Evolutionary conservation across 176 grass and related monocot genomes (phyloP).

Genomic region (Musa acuminata): DNA sequence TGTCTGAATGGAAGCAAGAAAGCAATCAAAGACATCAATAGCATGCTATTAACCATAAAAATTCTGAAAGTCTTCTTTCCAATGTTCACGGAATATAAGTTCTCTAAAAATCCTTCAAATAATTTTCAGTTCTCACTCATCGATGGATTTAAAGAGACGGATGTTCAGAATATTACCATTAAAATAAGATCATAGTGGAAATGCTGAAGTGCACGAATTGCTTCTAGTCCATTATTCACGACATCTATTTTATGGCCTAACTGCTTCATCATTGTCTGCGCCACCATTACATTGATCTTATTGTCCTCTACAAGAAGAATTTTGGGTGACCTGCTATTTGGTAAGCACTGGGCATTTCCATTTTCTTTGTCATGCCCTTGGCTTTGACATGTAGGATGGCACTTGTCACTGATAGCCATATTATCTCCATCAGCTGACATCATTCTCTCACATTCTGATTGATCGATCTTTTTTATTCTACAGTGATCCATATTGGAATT

Average conservation of each 20-base stretch:
- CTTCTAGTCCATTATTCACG: constrained; percentile 78
- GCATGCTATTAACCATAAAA: too few species aligned
- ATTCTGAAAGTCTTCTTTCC: background rate
- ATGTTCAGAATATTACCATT: constrained; percentile 50
- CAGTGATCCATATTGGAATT: background rate
- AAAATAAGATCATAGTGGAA: constrained; percentile 73
- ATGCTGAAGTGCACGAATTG: constrained; percentile 60
- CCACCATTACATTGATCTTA: constrained; percentile 82
- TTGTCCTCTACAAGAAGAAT: constrained; percentile 97
- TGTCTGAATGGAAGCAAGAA: background rate
- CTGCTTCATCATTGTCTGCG: constrained; percentile 84
- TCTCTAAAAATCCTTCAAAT: background rate
- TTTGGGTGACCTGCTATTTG: constrained; percentile 25
- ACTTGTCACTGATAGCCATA: constrained; percentile 21
- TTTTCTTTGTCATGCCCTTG: constrained; percentile 23
- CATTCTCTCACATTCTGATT: background rate
- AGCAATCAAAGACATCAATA: background rate
- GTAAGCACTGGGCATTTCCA: constrained; percentile 41
- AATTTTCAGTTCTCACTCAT: background rate
- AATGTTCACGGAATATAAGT: background rate
- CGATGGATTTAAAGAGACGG: constrained; percentile 1
- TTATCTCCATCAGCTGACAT: constrained; percentile 30
- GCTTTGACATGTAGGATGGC: constrained; percentile 11
- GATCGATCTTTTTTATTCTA: background rate
- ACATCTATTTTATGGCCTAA: constrained; percentile 58